Conservation (phyloP, 805 yeast species). For the Debaryomyces tyrocola region DNA sequence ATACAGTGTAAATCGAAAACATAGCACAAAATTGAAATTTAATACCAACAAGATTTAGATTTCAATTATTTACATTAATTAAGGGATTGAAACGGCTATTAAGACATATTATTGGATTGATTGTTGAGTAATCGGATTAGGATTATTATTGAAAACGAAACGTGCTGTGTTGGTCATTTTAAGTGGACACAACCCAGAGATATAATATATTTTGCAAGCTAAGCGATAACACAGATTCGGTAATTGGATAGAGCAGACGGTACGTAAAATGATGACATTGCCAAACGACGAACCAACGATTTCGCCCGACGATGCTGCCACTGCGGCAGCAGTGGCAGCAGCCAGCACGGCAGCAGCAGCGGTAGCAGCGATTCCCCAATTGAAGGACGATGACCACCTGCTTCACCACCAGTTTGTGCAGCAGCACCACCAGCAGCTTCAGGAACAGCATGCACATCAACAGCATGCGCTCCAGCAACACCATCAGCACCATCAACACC, state of each 20-base stretch:
- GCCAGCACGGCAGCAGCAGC: conserved; percentile 14
- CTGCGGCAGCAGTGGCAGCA: conserved; percentile 22
- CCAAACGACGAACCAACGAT: conserved; percentile 16
- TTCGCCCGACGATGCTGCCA: conserved; percentile 20
- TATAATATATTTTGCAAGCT: not conserved
- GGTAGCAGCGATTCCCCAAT: conserved; percentile 13
- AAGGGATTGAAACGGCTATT: not conserved
- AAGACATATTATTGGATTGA: not conserved
- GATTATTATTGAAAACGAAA: not conserved
- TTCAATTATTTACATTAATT: conserved; percentile 1
- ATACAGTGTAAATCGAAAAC: conserved; percentile 9
- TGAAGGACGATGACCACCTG: conserved; percentile 14
- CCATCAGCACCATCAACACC: conserved; percentile 14
- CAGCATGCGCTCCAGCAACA: conserved; percentile 8
- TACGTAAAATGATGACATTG: conserved; percentile 10
- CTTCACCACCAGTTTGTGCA: conserved; percentile 12
- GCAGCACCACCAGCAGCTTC: conserved; percentile 14
- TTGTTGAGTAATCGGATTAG: not conserved
- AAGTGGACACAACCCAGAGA: not conserved
- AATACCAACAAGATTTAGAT: conserved; percentile 6
- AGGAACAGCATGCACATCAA: conserved; percentile 8
- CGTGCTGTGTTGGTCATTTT: not conserved
- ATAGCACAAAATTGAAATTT: conserved; percentile 14
- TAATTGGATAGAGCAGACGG: not conserved
- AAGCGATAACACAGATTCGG: not conserved